Conservation (phyloP, 2,329 filamentous ascomycete species). For the Macrophomina phaseolina region DNA sequence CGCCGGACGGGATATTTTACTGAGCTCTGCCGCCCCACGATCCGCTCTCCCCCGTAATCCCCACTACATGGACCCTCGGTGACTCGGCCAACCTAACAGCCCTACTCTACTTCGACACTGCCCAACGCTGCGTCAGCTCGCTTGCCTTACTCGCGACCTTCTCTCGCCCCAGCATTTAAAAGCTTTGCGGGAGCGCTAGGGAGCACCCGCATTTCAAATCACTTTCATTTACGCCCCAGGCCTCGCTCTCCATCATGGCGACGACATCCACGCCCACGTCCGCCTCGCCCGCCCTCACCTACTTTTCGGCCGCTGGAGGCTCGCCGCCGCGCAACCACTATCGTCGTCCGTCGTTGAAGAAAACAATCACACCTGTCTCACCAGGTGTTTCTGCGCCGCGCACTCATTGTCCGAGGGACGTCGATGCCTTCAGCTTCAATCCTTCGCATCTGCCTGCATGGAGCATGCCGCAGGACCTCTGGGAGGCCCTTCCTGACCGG, state of each 20-base stretch:
- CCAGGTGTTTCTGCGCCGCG: slow-evolving; percentile 33
- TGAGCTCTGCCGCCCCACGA: slow-evolving; percentile 23
- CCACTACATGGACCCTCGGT: slow-evolving; percentile 20
- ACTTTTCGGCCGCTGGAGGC: slow-evolving; percentile 17
- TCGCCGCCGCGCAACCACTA: slow-evolving; percentile 21
- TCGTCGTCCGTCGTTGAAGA: slow-evolving; percentile 21
- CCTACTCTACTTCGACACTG: slow-evolving; percentile 15
- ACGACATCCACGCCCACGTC: background rate
- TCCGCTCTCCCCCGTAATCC: slow-evolving; percentile 22
- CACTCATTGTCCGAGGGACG: slow-evolving; percentile 41
- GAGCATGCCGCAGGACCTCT: slow-evolving; percentile 45
- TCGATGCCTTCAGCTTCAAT: slow-evolving; percentile 46
- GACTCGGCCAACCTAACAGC: slow-evolving; percentile 5
- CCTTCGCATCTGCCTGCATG: slow-evolving; percentile 46
- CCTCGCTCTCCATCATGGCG: slow-evolving; percentile 12
- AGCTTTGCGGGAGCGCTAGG: slow-evolving; percentile 20
- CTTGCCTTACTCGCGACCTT: background rate
- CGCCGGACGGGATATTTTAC: slow-evolving; percentile 14
- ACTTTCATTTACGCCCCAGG: slow-evolving; percentile 9
- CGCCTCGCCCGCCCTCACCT: slow-evolving; percentile 4
- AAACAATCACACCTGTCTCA: slow-evolving; percentile 12
- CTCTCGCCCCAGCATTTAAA: slow-evolving; percentile 9
- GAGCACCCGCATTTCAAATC: slow-evolving; percentile 12
- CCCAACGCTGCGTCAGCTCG: slow-evolving; percentile 18
- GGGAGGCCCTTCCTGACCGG: slow-evolving; percentile 43